Percentiles rank a stretch among this genome's conserved stretches.
Evolutionary conservation across 768 basidiomycete species (phyloP).

Genomic region (Russula griseocarnosa): DNA sequence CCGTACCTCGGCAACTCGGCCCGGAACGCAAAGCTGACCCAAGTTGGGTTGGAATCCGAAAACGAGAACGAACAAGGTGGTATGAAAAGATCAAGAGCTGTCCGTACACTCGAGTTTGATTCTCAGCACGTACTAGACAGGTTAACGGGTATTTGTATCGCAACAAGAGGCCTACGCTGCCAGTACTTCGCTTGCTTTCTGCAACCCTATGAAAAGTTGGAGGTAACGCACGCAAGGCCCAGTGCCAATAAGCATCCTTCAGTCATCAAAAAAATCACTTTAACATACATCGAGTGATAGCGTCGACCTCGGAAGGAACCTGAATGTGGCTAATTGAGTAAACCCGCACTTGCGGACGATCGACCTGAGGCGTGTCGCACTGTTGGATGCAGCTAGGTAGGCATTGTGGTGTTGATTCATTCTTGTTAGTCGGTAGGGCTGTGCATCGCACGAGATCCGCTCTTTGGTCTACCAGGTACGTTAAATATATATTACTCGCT

Average conservation of each 20-base stretch:
- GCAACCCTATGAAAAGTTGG: neutral
- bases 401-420: neutral
- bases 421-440: neutral
- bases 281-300: neutral
- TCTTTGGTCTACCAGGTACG: neutral
- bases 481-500: neutral
- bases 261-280: neutral
- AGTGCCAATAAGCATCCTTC: neutral
- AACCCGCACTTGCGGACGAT: neutral
- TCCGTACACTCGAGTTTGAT: neutral
- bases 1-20: too few relatives aligned
- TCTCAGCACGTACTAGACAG: neutral
- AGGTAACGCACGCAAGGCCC: neutral
- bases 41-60: too few relatives aligned
- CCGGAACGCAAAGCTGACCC: too few relatives aligned
- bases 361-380: neutral
- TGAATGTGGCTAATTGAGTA: neutral
- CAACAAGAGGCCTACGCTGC: neutral
- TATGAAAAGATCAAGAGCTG: neutral
- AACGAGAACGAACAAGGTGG: too few relatives aligned
- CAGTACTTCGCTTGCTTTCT: neutral
- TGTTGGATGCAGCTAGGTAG: neutral
- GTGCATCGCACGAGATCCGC: neutral
- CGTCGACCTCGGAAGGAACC: neutral
- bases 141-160: neutral